Conservation (phyloP, 164 flowering plant genomes). For the Taxillus chinensis region DNA sequence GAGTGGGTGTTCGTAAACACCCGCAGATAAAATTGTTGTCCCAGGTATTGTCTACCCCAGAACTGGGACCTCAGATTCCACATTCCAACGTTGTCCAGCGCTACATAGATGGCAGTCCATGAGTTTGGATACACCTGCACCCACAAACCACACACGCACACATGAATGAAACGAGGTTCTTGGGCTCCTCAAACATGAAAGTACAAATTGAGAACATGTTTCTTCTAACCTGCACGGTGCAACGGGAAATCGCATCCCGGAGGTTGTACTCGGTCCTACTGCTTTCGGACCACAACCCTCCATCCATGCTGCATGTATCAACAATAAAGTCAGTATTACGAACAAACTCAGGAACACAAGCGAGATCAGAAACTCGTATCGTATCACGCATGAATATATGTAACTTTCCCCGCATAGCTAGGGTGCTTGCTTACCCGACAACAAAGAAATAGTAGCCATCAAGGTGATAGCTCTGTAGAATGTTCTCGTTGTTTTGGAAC, state of each 20-base stretch:
- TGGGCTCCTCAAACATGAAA: no score
- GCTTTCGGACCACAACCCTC: conserved; percentile 54
- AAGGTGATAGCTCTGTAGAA: conserved; percentile 68
- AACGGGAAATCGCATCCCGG: conserved; percentile 60
- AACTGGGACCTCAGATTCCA: conserved; percentile 81
- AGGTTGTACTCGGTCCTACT: conserved; percentile 67
- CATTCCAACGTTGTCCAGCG: conserved; percentile 85
- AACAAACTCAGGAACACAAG: neutral
- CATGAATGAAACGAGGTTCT: no score
- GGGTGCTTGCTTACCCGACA: conserved; percentile 51
- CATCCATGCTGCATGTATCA: conserved; percentile 55
- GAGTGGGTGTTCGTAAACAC: conserved; percentile 58
- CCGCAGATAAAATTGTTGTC: conserved; percentile 77
- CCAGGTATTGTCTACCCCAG: conserved; percentile 85
- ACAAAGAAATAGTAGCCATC: conserved; percentile 78
- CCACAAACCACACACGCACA: neutral
- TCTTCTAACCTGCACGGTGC: conserved; percentile 58
- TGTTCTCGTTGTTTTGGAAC: conserved; percentile 51
- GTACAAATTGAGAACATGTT: no score
- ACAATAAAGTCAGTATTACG: neutral
- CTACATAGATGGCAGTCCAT: conserved; percentile 72
- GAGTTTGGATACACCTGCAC: conserved; percentile 77
- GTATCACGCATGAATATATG: no score
- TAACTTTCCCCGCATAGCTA: no score
- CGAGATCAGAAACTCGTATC: no score